A percentile compares a stretch with the other conserved stretches of the same genome.
Evolutionary conservation across 2,329 filamentous ascomycete genomes (phyloP).

Genomic region (Arthrobotrys sinensis): DNA sequence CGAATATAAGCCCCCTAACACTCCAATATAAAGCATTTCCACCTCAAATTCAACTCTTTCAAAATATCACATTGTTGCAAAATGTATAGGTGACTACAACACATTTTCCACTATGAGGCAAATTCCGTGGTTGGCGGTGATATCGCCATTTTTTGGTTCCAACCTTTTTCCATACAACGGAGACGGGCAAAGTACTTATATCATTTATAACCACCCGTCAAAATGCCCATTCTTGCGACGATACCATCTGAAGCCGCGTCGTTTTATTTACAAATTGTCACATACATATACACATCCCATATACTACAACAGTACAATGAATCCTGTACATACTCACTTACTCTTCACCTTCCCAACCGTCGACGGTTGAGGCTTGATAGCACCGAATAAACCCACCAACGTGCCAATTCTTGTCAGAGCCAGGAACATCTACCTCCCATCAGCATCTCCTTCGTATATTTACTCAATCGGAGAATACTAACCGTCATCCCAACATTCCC

Average conservation of each 20-base stretch:
- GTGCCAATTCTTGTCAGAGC: slow-evolving; percentile 31
- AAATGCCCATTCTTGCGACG: too few species aligned
- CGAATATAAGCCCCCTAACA: background rate
- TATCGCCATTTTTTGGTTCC: slow-evolving; percentile 15
- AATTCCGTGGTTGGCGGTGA: slow-evolving; percentile 25
- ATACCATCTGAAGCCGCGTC: too few species aligned
- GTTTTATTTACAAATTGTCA: too few species aligned
- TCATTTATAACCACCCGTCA: too few species aligned
- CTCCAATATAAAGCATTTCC: slow-evolving; percentile 9
- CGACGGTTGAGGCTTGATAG: slow-evolving; percentile 22
- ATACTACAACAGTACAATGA: background rate
- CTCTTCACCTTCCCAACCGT: slow-evolving; percentile 31
- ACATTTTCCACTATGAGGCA: slow-evolving; percentile 54
- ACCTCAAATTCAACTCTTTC: slow-evolving; percentile 48
- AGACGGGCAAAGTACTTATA: too few species aligned
- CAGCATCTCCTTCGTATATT: background rate
- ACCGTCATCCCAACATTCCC: slow-evolving; percentile 62
- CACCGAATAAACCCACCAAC: slow-evolving; percentile 42
- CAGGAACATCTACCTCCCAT: slow-evolving; percentile 35
- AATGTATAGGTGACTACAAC: slow-evolving; percentile 55
- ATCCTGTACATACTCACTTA: slow-evolving; percentile 9
- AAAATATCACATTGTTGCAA: slow-evolving; percentile 61
- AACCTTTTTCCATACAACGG: background rate
- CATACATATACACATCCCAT: too few species aligned
- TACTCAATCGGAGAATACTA: background rate